These are phyloP conservation scores for Hirschioporus abietinus DNA, from an alignment of 768 basidiomycete genomes.

Conservation along the genomic window DNA sequence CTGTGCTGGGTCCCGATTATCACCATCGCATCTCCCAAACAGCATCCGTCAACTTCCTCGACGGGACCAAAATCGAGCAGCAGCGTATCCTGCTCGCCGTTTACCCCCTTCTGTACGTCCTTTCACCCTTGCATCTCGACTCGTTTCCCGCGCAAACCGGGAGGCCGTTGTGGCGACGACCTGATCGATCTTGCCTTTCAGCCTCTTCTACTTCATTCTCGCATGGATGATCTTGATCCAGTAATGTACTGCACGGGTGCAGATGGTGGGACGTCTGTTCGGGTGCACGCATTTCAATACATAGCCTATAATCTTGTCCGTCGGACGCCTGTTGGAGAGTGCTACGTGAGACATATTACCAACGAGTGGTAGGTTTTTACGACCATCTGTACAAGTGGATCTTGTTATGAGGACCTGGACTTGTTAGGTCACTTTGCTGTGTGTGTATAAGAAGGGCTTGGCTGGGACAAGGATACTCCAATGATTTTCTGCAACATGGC, in stretches of 20 bases:
- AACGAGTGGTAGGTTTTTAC: background rate
- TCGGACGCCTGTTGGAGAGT: background rate
- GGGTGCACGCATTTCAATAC: background rate
- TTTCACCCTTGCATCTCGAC: conserved; percentile 10
- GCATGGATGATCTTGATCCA: conserved; percentile 98
- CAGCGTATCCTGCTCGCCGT: conserved; percentile 89
- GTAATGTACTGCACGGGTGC: conserved; percentile 25
- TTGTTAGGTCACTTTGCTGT: no score
- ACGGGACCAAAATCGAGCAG: conserved; percentile 89
- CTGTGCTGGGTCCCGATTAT: background rate
- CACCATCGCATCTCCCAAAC: background rate
- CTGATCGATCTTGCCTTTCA: conserved; percentile 20
- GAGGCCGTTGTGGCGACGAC: conserved; percentile 4
- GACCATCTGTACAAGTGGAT: no score
- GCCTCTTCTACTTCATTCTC: conserved; percentile 89
- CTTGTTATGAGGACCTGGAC: no score
- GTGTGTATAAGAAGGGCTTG: no score
- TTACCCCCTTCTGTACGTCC: conserved; percentile 85
- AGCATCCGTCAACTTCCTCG: conserved; percentile 95
- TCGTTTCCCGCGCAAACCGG: conserved; percentile 8
- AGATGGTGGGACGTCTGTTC: background rate
- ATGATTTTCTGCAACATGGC: no score
- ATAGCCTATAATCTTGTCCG: background rate
- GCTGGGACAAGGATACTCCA: no score
- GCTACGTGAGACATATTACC: background rate